Conservation (phyloP, 2,329 filamentous ascomycete species). For the Leptosphaerulina australis region DNA sequence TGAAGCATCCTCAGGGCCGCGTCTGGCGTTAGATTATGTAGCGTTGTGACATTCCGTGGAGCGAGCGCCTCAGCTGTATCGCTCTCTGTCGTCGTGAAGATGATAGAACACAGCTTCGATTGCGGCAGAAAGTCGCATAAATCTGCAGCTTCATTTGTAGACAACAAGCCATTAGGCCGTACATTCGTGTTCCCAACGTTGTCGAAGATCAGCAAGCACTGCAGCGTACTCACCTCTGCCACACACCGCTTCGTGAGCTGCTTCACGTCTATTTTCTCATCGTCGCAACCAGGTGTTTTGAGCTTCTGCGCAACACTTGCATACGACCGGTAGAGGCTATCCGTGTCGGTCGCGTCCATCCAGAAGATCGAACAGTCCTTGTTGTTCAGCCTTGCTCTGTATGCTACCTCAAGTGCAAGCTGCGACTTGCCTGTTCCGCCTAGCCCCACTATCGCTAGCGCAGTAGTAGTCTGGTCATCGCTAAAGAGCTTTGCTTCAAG, state of each 20-base stretch:
- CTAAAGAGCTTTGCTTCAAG: slow-evolving; percentile 35
- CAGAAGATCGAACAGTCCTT: slow-evolving; percentile 53
- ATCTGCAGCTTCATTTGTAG: slow-evolving; percentile 21
- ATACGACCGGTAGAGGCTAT: slow-evolving; percentile 50
- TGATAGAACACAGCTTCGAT: slow-evolving; percentile 21
- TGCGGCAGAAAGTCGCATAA: slow-evolving; percentile 21
- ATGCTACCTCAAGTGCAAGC: slow-evolving; percentile 47
- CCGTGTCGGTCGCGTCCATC: slow-evolving; percentile 51
- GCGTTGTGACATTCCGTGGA: slow-evolving; percentile 21
- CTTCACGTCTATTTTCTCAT: slow-evolving; percentile 24
- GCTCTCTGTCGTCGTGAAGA: slow-evolving; percentile 28
- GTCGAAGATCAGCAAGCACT: no score
- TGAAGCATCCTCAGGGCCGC: slow-evolving; percentile 26
- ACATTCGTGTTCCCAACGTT: not conserved
- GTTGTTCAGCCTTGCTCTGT: slow-evolving; percentile 45
- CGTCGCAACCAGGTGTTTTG: slow-evolving; percentile 28
- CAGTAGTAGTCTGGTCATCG: slow-evolving; percentile 21
- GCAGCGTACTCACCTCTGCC: not conserved
- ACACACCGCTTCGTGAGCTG: slow-evolving; percentile 26
- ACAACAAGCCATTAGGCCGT: not conserved
- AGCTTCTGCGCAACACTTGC: slow-evolving; percentile 35
- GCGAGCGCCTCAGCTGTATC: slow-evolving; percentile 21
- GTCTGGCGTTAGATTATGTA: slow-evolving; percentile 23
- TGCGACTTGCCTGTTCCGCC: slow-evolving; percentile 32
- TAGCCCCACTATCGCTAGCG: slow-evolving; percentile 25